Conservation (phyloP, 352 stramenopile genomes). For the Globisporangium camurandrum region DNA sequence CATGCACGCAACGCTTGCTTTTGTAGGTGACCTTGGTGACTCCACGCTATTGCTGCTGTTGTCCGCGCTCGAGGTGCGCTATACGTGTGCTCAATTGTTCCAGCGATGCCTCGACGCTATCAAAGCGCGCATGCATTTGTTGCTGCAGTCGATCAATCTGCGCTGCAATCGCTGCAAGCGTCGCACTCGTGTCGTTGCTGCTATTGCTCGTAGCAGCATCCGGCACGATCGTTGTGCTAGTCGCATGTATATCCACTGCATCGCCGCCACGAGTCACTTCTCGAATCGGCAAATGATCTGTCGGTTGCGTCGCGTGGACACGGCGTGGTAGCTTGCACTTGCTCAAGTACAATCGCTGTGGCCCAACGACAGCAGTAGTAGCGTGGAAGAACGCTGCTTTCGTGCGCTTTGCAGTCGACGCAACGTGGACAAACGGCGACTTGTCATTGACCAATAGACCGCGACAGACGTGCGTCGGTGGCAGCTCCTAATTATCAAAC, state of each 20-base stretch:
- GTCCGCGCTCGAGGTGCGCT: constrained; percentile 31
- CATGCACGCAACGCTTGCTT: too few species aligned
- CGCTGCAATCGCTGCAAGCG: constrained; percentile 17
- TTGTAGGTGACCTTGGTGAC: too few species aligned
- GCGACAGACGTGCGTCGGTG: constrained; percentile 32
- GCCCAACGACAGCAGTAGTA: constrained; percentile 15
- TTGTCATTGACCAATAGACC: constrained; percentile 29
- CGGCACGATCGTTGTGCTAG: too few species aligned
- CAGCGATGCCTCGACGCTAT: constrained; percentile 36
- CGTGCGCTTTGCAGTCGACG: constrained; percentile 42
- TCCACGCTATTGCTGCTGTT: constrained; percentile 2
- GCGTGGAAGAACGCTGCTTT: constrained; percentile 37
- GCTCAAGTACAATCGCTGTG: constrained; percentile 32
- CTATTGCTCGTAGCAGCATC: background rate
- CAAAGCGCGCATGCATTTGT: constrained; percentile 45
- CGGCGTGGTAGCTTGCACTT: constrained; percentile 43
- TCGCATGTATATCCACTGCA: too few species aligned
- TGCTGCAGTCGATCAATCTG: constrained; percentile 33
- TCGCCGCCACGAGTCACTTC: too few species aligned
- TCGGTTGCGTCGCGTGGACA: background rate
- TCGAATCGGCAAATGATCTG: too few species aligned
- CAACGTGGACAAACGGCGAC: constrained; percentile 45
- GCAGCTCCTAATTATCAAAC: constrained; percentile 23
- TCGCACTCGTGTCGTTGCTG: background rate
- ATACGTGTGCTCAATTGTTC: constrained; percentile 25